Evolutionary conservation across 495 filamentous ascomycete genomes (phyloP).

Genomic region (Penicillium coffeae): DNA sequence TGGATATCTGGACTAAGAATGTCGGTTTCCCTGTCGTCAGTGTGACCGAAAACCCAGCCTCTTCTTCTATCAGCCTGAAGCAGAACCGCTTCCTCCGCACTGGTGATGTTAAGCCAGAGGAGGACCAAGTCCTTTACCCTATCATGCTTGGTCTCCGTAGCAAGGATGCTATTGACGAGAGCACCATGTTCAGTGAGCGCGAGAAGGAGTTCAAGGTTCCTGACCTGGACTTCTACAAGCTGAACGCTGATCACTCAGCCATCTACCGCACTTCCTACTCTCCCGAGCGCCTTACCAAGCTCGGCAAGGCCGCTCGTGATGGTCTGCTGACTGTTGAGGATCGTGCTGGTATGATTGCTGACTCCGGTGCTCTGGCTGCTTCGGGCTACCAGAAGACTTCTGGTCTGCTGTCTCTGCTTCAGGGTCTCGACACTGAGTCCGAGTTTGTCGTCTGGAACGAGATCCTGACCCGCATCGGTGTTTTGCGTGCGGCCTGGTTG

Average conservation of each 20-base stretch:
- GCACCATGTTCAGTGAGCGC: constrained; percentile 63
- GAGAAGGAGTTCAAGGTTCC: constrained; percentile 68
- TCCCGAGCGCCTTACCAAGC: constrained; percentile 56
- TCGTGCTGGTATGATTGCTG: constrained; percentile 91
- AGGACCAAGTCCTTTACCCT: constrained; percentile 68
- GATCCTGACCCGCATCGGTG: constrained; percentile 69
- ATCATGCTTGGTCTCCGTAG: constrained; percentile 59
- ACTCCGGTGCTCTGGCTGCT: constrained; percentile 84
- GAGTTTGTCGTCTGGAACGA: constrained; percentile 96
- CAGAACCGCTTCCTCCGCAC: constrained; percentile 68
- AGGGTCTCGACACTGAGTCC: constrained; percentile 76
- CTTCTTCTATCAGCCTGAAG: constrained; percentile 51
- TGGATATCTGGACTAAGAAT: constrained; percentile 68
- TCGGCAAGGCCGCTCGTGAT: constrained; percentile 72
- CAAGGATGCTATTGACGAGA: constrained; percentile 54
- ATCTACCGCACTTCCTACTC: constrained; percentile 63
- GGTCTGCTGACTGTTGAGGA: constrained; percentile 90
- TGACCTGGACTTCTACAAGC: constrained; percentile 62
- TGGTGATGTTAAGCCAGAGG: constrained; percentile 61
- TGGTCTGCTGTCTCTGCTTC: constrained; percentile 76
- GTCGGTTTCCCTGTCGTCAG: constrained; percentile 63
- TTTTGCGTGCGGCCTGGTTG: constrained; percentile 77
- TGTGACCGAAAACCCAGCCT: constrained; percentile 50
- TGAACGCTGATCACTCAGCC: constrained; percentile 64
- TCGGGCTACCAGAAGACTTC: constrained; percentile 94